Base-by-base conservation (phyloP, 129 eudicot genomes). In the Ambrosia trifida region DNA sequence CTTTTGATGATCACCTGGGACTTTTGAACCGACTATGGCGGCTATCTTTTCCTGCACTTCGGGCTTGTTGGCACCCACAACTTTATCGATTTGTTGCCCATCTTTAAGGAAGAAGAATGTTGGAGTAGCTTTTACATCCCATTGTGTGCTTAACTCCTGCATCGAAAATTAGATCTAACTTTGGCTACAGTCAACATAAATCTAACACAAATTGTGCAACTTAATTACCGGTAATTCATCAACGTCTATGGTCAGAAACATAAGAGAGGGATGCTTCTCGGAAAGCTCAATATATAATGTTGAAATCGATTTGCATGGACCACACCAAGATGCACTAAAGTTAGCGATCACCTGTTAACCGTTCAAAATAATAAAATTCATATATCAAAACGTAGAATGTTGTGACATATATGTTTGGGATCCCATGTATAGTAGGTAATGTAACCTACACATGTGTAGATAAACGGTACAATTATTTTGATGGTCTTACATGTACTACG, bases 251-350 rank as follows among this genome's bases (percentile, higher is more conserved):
- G 87, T 86, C 20, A 88, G 74, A 80, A 86, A 91, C 80, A 86
- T 76, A 31, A 86, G 52, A 64, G 91, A 83, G 44, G 83, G 80
- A 73, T 88, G 78, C 60, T 76, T 81, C 86, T 84, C 91, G 32
- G 96, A 91, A 40, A 91, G 83, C 72, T 91, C 97, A 20, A 75
- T 28, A 74, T 82, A 91, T 71, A 72, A 86, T 28, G 97, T 89
- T n/a, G 94, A 84, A 72, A 91, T 75, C 70, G 82, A 83, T 78
- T 85, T 84, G 75, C 97, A 91, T 36, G 97, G 97, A 67, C 85
- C 94, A 83, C 97, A 91, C 97, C 97, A 91, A 13, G 94, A 56
- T 69, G 97, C 97, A 72, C 96, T 91, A 36, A 91, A 91, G 81
- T 88, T 91, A 59, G 96, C 97, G 73, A 91, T 45, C 68, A 86